Base-by-base conservation (phyloP, 176 grass and related monocot genomes). In the Raddia distichophylla region DNA sequence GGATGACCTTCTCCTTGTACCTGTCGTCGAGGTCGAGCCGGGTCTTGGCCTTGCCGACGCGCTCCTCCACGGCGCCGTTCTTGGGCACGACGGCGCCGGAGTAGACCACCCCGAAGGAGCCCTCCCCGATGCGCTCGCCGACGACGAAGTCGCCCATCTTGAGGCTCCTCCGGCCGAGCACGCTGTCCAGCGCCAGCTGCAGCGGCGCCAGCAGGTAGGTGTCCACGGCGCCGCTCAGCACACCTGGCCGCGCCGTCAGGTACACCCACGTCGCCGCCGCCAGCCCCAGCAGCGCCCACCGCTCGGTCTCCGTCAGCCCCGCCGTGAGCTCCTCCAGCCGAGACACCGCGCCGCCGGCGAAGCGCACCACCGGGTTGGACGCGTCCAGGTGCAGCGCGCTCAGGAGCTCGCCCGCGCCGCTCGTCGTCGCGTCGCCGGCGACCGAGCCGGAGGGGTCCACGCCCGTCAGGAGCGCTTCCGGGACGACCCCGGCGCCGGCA, bases 1-100 rank as follows among this genome's bases (percentile, higher is more conserved):
- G 86, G 48, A 98, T 86, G 67, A 98, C 95, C 82, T 89, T 95
- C 80, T 98, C 88, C 89, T 98, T 98, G 88, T 89, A 93, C 62
- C 84, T 73, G 45, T 81, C 88, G 74, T 98, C 92, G 54, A 84
- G 50, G 80, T 73, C 64, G 14, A 91, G 71, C 78, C 59, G 88
- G 10, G 77, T 95, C 71, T 83, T 74, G 35, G 85, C 91, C 75
- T 52, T 85, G 13, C 66, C 83, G 10, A 83, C 27, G 54, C 78
- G 71, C 75, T 80, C 88, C 73, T 93, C 86, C 9, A 75, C 5
- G 10, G 47, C 11, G 2, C 78, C 83, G 84, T 87, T 75, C 79
- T 75, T 86, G 0, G 84, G 86, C 75, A 95, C 88, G 20, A 98
- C 84, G n/a, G 95, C 95, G 48, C 92, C 95, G 22, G 56, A 46